Base-by-base conservation (phyloP, 495 filamentous ascomycete species). In the Lepraria neglecta region DNA sequence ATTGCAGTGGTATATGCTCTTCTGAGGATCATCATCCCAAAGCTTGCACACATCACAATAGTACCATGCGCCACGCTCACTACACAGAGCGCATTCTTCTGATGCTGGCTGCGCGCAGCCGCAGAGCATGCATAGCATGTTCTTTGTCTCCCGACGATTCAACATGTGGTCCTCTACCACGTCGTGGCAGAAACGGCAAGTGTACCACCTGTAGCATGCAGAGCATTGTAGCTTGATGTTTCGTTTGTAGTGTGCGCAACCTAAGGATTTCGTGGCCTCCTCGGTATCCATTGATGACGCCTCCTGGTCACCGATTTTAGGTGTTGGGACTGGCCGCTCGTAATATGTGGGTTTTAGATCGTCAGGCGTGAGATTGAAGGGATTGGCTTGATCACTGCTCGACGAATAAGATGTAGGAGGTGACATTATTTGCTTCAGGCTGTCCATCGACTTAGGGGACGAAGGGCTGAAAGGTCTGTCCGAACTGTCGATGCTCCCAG, bases 41-140 rank as follows among this genome's bases (percentile, higher is more conserved):
- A 99, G 78, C 72, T 97, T 96, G 80, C 94, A 97, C 60, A 91
- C 87, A 52, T 84, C 81, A 74, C 95, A 99, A 68, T 94, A 99
- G 75, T 97, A 97, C 69, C 86, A 88, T n/a, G 91, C 89, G 19
- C 87, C 84, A 56, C 82, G 82, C 67, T 85, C 82, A 38, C 84
- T 86, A 72, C 94, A 99, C 24, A 84, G 70, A 44, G 76, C 73
- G 72, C 94, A 99, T 45, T 82, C 78, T 61, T 94, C 87, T 35
- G 81, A 81, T 15, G 90, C 95, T 53, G 84, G 82, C 68, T 99
- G 94, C 12, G 94, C 85, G 67, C 85, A 85, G 12, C 86, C 86
- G 74, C 94, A 99, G 33, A 92, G 79, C 94, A 99, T 99, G 76
- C 94, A 99, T 24, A 97, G 79, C 94, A 99, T 99, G 70, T 97